Conservation (phyloP, 2,329 filamentous ascomycete genomes). For the Thielaviopsis euricoi region DNA sequence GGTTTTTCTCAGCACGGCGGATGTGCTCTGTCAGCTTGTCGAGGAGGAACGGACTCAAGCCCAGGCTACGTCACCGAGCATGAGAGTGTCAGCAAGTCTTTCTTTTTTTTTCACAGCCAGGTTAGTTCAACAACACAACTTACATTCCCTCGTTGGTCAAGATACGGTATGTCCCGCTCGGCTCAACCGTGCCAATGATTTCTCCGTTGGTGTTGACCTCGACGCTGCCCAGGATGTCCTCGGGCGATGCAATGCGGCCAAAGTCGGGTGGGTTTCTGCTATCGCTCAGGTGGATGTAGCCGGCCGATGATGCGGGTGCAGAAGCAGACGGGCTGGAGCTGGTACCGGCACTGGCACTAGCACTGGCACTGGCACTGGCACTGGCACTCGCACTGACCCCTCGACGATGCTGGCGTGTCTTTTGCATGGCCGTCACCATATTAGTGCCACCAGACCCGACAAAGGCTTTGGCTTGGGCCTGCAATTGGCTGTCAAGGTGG, state of each 20-base stretch:
- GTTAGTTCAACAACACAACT: constrained; percentile 24
- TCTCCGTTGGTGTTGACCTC: constrained; percentile 42
- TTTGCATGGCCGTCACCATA: constrained; percentile 1
- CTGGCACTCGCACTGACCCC: constrained; percentile 36
- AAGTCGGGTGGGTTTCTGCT: constrained; percentile 47
- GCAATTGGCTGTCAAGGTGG: constrained; percentile 36
- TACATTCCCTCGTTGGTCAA: constrained; percentile 52
- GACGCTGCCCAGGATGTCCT: constrained; percentile 53
- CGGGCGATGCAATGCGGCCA: constrained; percentile 51
- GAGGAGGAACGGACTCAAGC: constrained; percentile 35
- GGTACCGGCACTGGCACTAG: constrained; percentile 35
- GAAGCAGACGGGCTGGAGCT: too few species aligned
- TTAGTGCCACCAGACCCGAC: constrained; percentile 37
- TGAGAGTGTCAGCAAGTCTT: too few species aligned
- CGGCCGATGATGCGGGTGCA: constrained; percentile 27
- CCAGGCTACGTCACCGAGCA: constrained; percentile 23
- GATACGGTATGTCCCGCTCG: constrained; percentile 46
- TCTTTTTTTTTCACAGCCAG: too few species aligned
- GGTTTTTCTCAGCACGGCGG: constrained; percentile 21
- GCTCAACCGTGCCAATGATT: constrained; percentile 40
- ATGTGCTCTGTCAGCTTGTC: constrained; percentile 34
- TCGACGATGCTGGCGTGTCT: not conserved
- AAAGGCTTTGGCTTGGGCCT: constrained; percentile 41
- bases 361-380: constrained; percentile 43
- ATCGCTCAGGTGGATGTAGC: constrained; percentile 50